Evolutionary conservation across 192 early-diverging fungal species (phyloP).

Genomic region (Pilobolus umbonatus): DNA sequence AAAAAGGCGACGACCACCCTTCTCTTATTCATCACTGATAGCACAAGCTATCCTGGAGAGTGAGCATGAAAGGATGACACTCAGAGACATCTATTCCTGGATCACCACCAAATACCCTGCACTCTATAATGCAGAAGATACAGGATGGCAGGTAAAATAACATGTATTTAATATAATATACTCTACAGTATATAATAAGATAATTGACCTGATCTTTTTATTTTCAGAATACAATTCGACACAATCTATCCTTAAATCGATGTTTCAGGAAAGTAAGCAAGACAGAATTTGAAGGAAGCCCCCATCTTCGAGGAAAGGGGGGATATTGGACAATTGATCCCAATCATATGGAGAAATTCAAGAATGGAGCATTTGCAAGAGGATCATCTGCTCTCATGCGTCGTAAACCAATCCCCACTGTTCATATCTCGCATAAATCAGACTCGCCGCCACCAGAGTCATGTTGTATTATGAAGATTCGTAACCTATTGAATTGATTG

Average conservation of each 20-base stretch:
- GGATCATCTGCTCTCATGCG: constrained; percentile 22
- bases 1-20: constrained; percentile 52
- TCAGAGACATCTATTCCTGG: constrained; percentile 88
- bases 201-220: neutral
- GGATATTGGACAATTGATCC: constrained; percentile 62
- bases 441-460: no score
- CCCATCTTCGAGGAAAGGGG: constrained; percentile 51
- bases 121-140: constrained; percentile 61
- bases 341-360: constrained; percentile 28
- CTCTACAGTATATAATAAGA: no score
- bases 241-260: constrained; percentile 86
- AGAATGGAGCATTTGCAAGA: constrained; percentile 36
- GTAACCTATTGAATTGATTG: neutral
- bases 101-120: constrained; percentile 71
- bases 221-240: constrained; percentile 80
- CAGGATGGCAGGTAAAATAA: constrained; percentile 74
- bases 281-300: constrained; percentile 43
- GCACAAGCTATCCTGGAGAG: constrained; percentile 72
- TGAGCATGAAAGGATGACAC: constrained; percentile 57
- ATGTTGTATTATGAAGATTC: neutral
- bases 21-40: constrained; percentile 80
- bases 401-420: constrained; percentile 4
- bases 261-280: constrained; percentile 72
- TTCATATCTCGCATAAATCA: neutral
- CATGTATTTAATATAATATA: no score